phyloP scores from a whole-genome alignment of 2,329 filamentous ascomycete genomes.

The Fusarium sp. region DNA sequence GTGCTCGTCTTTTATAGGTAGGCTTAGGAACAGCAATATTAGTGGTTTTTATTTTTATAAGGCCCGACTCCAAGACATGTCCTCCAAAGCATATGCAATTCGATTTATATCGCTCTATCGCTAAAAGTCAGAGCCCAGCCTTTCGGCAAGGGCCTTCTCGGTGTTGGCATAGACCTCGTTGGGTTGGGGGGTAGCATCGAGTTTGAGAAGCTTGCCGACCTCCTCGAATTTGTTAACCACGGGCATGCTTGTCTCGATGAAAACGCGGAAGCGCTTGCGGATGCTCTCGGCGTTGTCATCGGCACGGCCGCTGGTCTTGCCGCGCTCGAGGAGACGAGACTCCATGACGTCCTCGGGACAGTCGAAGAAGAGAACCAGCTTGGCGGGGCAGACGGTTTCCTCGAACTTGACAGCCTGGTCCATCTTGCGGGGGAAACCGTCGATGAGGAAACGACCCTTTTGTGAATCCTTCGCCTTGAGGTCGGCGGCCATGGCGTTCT shows the following conservation, averaged over 20 bases:
- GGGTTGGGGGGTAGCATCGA: conserved; percentile 77
- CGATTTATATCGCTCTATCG: conserved; percentile 12
- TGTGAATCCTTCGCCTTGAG: conserved; percentile 64
- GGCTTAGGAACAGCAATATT: conserved; percentile 25
- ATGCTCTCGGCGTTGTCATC: conserved; percentile 98
- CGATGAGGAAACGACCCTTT: conserved; percentile 80
- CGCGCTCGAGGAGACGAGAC: conserved; percentile 83
- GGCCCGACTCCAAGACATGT: conserved; percentile 26
- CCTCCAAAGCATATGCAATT: conserved; percentile 28
- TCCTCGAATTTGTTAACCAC: conserved; percentile 88
- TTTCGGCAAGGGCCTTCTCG: conserved; percentile 62
- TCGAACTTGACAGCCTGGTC: conserved; percentile 97
- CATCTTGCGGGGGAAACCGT: conserved; percentile 95
- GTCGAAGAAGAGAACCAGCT: conserved; percentile 93
- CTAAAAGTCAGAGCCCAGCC: conserved; percentile 59
- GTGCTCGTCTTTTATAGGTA: conserved; percentile 16
- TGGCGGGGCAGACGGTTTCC: conserved; percentile 83
- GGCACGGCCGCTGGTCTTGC: conserved; percentile 89
- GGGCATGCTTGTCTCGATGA: conserved; percentile 97
- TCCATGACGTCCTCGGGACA: conserved; percentile 93
- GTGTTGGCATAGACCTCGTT: conserved; percentile 72
- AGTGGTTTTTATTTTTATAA: conserved; percentile 29
- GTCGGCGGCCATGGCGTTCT: conserved; percentile 87
- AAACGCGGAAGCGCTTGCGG: conserved; percentile 94
- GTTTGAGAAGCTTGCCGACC: conserved; percentile 82